phyloP scores from a whole-genome alignment of 495 filamentous ascomycete genomes.

The Talaromyces thailandensis region DNA sequence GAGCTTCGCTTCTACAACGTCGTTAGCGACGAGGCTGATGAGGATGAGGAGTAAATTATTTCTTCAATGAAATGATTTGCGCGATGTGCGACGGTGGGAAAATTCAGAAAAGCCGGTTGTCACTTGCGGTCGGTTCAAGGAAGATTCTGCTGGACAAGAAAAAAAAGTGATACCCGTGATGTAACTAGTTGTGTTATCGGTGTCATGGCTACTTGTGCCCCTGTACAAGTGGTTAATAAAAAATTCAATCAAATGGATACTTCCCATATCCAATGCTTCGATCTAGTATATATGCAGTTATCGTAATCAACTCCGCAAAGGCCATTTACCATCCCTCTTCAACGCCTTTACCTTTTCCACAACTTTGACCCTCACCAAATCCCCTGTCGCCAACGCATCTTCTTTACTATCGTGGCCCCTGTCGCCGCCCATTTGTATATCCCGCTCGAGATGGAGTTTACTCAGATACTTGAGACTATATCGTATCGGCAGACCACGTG shows the following conservation, averaged over 20 bases:
- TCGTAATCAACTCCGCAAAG: neutral
- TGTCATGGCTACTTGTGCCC: neutral
- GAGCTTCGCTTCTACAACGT: constrained; percentile 99
- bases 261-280: neutral
- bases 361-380: constrained; percentile 65
- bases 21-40: constrained; percentile 91
- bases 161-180: constrained; percentile 3
- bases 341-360: constrained; percentile 54
- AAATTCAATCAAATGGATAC: neutral
- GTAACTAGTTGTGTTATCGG: neutral
- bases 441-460: constrained; percentile 51
- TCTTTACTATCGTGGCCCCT: constrained; percentile 80
- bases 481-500: constrained; percentile 62
- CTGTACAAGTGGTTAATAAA: neutral
- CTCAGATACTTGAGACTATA: constrained; percentile 64
- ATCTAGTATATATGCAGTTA: constrained; percentile 13
- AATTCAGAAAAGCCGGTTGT: neutral
- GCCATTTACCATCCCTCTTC: constrained; percentile 51
- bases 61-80: neutral
- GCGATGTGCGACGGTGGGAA: neutral
- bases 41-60: constrained; percentile 85
- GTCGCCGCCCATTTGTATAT: constrained; percentile 67
- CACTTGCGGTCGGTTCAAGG: neutral
- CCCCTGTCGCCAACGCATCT: constrained; percentile 80
- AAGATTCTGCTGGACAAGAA: neutral